These are phyloP conservation scores for Paramecium tetraurelia DNA, from an alignment of 73 alveolate species.

Conservation along the genomic window DNA sequence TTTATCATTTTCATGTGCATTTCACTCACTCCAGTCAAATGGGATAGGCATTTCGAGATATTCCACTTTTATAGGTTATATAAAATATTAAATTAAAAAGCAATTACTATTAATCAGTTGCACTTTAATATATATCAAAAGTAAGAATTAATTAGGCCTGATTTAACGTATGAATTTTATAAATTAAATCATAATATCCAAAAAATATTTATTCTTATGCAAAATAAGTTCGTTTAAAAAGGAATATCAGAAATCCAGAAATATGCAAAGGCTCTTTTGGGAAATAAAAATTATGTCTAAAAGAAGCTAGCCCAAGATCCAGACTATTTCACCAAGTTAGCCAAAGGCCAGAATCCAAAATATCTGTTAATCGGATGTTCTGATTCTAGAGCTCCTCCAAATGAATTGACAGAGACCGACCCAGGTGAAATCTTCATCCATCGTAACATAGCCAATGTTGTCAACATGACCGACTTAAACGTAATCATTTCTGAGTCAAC, in stretches of 20 bases:
- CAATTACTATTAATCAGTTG: background rate
- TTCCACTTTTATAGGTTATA: background rate
- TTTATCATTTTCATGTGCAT: conserved; percentile 7
- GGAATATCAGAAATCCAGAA: background rate
- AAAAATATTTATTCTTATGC: background rate
- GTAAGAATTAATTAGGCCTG: background rate
- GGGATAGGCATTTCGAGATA: background rate
- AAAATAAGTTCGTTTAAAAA: background rate
- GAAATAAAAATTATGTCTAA: background rate
- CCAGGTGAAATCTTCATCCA: conserved; percentile 63
- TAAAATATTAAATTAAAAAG: background rate
- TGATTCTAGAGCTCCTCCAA: conserved; percentile 56
- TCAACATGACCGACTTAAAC: conserved; percentile 40
- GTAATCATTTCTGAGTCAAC: background rate
- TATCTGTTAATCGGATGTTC: conserved; percentile 54
- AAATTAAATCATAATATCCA: background rate
- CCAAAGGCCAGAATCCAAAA: conserved; percentile 45
- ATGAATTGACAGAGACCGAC: conserved; percentile 39
- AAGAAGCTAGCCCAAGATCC: conserved; percentile 23
- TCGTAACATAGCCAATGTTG: conserved; percentile 53
- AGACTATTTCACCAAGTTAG: conserved; percentile 3
- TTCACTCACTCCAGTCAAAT: background rate
- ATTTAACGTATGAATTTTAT: background rate
- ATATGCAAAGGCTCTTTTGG: background rate
- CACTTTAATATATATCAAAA: background rate